Evolutionary conservation across 176 grass and related monocot species (phyloP), one percentile per base, ranked within the genome.

Genomic region (Triticum dicoccoides): DNA sequence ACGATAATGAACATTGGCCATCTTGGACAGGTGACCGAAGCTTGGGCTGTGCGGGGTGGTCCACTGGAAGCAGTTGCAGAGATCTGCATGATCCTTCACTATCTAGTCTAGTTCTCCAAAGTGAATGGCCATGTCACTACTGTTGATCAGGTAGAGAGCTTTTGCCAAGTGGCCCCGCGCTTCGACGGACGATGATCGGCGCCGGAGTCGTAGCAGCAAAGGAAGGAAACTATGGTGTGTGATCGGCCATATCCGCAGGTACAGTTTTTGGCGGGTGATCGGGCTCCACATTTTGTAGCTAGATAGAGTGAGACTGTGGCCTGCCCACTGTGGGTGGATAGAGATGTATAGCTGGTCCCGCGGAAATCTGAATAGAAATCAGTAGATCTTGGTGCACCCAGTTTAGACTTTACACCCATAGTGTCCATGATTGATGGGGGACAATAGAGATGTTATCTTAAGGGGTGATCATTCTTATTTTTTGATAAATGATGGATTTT

Each of bases 11-110:
- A 49, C 83, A 84, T 34, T 63, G 5, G 13, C 30, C 74, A 79
- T 65, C n/a, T 52, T 88, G 75, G 52, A 79, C 58, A 39, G 59
- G 87, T 71, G 76, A 58, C 42, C 59, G 54, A 35, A 2, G n/a
- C 54, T 65, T 41, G 54, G 78, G 54, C 67, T 84, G 76, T 84
- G 66, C 82, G 65, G 56, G 23, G 54, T 80, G 67, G 76, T 32
- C 76, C 30, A 61, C 33, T n/a, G 71, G 41, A 44, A 65, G 80
- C 65, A 76, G 27, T 35, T 44, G 23, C 62, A 82, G 66, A 69
- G 62, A 77, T 76, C 34, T 12, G 42, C 62, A 47, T 11, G 62
- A 83, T 61, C 72, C 72, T 44, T 59, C 5, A 51, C 15, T 30
- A 39, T 32, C 81, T 29, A 49, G 33, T 74, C 67, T 37, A 35